Conservation (phyloP, 2,329 filamentous ascomycete species). For the Grosmannia huntii region DNA sequence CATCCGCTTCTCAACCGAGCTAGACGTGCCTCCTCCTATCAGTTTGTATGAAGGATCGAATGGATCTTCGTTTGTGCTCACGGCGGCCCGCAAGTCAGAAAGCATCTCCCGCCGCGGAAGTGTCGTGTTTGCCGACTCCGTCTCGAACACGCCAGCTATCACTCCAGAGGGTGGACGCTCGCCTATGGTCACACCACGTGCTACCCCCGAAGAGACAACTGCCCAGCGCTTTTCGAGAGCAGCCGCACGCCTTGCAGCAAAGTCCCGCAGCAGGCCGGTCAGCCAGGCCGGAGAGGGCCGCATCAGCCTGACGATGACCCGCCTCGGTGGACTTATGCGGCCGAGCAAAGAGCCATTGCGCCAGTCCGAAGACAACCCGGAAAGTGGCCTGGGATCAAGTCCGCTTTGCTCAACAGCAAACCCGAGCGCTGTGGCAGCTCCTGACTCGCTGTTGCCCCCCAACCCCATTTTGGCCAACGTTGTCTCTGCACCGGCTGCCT, state of each 20-base stretch:
- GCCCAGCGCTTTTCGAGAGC: constrained; percentile 43
- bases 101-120: constrained; percentile 36
- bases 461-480: background rate
- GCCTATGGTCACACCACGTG: constrained; percentile 22
- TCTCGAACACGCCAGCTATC: constrained; percentile 23
- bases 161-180: constrained; percentile 19
- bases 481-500: background rate
- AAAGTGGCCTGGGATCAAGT: background rate
- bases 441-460: background rate
- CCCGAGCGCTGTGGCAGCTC: background rate
- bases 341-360: constrained; percentile 36
- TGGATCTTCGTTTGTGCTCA: constrained; percentile 8
- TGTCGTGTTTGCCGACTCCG: constrained; percentile 31
- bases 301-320: constrained; percentile 43
- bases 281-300: constrained; percentile 47
- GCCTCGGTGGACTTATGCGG: constrained; percentile 38
- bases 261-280: constrained; percentile 37
- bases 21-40: constrained; percentile 34
- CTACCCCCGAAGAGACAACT: constrained; percentile 41
- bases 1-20: constrained; percentile 42
- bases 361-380: constrained; percentile 15
- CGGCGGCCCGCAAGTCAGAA: constrained; percentile 17
- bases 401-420: background rate
- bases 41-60: constrained; percentile 31
- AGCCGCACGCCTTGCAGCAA: constrained; percentile 37